phyloP scores from a whole-genome alignment of 208 protist genomes.

The Angomonas desouzai region DNA sequence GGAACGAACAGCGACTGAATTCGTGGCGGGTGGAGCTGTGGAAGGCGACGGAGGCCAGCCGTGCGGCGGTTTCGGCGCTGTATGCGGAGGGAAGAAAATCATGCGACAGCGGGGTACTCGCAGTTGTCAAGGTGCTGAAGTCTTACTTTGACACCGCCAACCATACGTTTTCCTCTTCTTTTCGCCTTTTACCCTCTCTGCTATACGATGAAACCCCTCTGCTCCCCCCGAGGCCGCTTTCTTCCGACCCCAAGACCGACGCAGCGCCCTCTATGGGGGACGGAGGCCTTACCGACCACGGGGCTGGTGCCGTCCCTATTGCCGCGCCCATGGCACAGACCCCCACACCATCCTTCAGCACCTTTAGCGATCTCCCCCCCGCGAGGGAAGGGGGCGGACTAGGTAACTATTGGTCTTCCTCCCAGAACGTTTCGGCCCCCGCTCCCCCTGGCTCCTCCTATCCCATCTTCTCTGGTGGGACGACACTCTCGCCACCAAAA shows the following conservation, averaged over 20 bases:
- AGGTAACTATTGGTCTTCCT: not conserved
- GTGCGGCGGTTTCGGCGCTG: constrained; percentile 53
- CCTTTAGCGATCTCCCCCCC: not conserved
- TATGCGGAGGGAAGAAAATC: constrained; percentile 53
- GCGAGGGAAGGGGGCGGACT: no score
- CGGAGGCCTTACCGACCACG: no score
- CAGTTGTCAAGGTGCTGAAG: constrained; percentile 42
- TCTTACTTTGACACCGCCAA: constrained; percentile 50
- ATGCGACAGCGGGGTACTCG: constrained; percentile 59
- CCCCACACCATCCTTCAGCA: not conserved
- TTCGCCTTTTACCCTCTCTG: constrained; percentile 37
- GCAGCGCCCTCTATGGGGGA: not conserved
- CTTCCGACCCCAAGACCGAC: constrained; percentile 32
- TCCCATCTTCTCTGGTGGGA: not conserved
- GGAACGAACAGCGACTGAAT: constrained; percentile 75
- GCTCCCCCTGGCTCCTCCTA: not conserved
- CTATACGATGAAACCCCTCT: constrained; percentile 40
- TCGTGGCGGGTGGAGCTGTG: constrained; percentile 76
- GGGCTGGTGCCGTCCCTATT: not conserved
- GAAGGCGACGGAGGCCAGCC: constrained; percentile 55
- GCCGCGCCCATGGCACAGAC: not conserved
- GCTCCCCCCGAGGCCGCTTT: constrained; percentile 46
- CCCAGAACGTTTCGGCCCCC: not conserved
- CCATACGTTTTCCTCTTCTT: constrained; percentile 35
- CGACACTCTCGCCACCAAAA: not conserved